These are phyloP conservation scores for Suillus sp. DNA, from an alignment of 768 basidiomycete genomes.

Conservation along the genomic window DNA sequence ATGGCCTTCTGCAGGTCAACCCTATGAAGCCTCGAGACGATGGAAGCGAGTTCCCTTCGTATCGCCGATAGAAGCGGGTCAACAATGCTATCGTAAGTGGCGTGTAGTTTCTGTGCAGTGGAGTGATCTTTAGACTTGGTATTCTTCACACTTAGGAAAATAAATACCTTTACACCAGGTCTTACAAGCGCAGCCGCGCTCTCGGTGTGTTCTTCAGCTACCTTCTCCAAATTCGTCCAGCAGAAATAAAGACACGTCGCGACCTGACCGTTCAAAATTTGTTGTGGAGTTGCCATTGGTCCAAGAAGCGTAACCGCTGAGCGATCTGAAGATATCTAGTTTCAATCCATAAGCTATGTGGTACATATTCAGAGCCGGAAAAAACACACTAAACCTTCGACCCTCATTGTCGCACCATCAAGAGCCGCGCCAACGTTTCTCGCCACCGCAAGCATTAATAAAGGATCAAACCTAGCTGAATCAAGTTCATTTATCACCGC, in stretches of 20 bases:
- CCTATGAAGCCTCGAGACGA: constrained; percentile 82
- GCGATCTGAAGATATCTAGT: constrained; percentile 74
- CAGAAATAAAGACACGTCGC: constrained; percentile 81
- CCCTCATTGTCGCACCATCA: constrained; percentile 63
- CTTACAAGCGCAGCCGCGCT: constrained; percentile 56
- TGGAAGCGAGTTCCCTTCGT: constrained; percentile 76
- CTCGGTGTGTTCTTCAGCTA: constrained; percentile 68
- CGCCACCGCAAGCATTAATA: constrained; percentile 79
- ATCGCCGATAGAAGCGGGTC: constrained; percentile 69
- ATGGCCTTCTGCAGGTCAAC: constrained; percentile 76
- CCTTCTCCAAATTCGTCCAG: constrained; percentile 64
- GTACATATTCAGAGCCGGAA: not conserved
- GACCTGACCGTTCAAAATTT: constrained; percentile 74
- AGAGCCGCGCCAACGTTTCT: constrained; percentile 68
- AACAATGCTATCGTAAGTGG: constrained; percentile 55
- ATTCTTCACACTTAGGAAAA: not conserved
- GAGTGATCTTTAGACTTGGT: not conserved
- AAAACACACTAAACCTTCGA: constrained; percentile 67
- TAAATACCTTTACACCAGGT: constrained; percentile 60
- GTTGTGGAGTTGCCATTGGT: constrained; percentile 76
- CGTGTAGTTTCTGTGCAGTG: constrained; percentile 47
- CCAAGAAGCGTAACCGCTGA: constrained; percentile 75
- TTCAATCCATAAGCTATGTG: constrained; percentile 10
- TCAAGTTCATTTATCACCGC: constrained; percentile 89
- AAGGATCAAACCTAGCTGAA: constrained; percentile 88